Percentiles rank a stretch among this genome's conserved stretches.
Conservation (phyloP, 2,329 filamentous ascomycete genomes). For the Colletotrichum sp. region DNA sequence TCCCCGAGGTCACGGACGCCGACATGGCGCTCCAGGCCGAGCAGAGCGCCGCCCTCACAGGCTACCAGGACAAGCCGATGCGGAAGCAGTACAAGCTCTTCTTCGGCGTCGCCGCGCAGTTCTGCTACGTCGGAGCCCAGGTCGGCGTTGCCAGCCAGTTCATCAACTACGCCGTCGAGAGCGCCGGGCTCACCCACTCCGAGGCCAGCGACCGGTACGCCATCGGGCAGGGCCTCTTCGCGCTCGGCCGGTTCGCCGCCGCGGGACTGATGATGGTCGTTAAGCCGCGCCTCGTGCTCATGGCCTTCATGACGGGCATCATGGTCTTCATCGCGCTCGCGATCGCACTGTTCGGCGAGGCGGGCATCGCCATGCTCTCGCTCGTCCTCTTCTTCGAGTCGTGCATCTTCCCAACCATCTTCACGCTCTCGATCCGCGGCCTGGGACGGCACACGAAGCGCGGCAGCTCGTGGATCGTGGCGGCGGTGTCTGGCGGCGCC, state of each 20-base stretch:
- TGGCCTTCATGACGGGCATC: conserved; percentile 55
- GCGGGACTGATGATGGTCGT: conserved; percentile 60
- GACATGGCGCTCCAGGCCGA: conserved; percentile 63
- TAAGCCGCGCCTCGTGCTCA: conserved; percentile 60
- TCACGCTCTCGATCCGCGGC: conserved; percentile 59
- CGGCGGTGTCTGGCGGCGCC: neutral
- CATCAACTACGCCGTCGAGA: conserved; percentile 51
- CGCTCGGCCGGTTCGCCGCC: conserved; percentile 64
- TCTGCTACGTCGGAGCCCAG: conserved; percentile 68
- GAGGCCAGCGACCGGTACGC: conserved; percentile 55
- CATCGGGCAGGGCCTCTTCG: conserved; percentile 64
- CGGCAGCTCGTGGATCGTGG: conserved; percentile 43
- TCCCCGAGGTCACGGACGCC: conserved; percentile 61
- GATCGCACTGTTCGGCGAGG: conserved; percentile 55
- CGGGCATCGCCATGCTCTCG: conserved; percentile 60
- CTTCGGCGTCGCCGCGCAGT: conserved; percentile 64
- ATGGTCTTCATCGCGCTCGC: conserved; percentile 60
- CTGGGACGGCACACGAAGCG: conserved; percentile 61
- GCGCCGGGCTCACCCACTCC: conserved; percentile 32
- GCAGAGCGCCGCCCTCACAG: conserved; percentile 45
- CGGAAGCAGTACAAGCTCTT: conserved; percentile 65
- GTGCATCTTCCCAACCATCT: conserved; percentile 65
- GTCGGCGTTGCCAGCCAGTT: conserved; percentile 59
- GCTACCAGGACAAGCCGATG: conserved; percentile 46
- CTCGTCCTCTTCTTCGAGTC: conserved; percentile 62